A percentile compares a stretch with the other conserved stretches of the same genome.
Conservation (phyloP, 202 grass and related monocot genomes). For the Miscanthus sacchariflorus region DNA sequence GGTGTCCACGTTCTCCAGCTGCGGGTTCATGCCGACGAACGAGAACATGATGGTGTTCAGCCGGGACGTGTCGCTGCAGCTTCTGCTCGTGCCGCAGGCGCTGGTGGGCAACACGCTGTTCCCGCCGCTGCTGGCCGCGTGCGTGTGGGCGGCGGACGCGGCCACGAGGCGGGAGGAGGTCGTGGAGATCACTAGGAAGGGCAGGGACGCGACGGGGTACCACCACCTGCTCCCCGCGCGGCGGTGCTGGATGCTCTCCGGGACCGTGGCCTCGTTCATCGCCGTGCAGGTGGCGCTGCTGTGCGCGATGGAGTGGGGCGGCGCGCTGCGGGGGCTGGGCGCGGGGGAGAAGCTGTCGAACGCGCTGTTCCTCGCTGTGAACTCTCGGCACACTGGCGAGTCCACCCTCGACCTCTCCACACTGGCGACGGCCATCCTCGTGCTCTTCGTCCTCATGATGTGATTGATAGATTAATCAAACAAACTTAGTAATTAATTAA, state of each 20-base stretch:
- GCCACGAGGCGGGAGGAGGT: conserved; percentile 46
- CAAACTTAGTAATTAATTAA: too few species aligned
- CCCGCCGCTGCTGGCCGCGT: conserved; percentile 51
- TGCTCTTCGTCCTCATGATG: too few species aligned
- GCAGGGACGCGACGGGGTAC: conserved; percentile 39
- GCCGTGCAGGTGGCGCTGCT: conserved; percentile 47
- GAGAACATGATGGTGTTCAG: conserved; percentile 69
- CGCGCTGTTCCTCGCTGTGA: conserved; percentile 67
- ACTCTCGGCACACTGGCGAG: conserved; percentile 71
- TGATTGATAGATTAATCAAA: too few species aligned
- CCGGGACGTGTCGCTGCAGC: conserved; percentile 56
- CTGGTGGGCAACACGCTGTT: conserved; percentile 68
- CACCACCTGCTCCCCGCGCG: conserved; percentile 57
- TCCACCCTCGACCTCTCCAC: conserved; percentile 60
- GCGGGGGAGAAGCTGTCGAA: conserved; percentile 55
- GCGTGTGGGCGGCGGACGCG: conserved; percentile 50
- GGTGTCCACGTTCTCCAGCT: conserved; percentile 70
- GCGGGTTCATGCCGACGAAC: conserved; percentile 70
- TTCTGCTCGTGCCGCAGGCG: conserved; percentile 62
- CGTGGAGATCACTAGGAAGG: conserved; percentile 35
- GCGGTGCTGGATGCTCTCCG: conserved; percentile 54
- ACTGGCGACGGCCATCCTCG: conserved; percentile 51
- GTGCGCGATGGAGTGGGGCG: conserved; percentile 66
- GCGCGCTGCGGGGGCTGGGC: conserved; percentile 45
- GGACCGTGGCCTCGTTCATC: conserved; percentile 38